Evolutionary conservation across 1,284 basidiomycete genomes (phyloP).

Genomic region (Ceratobasidium sp.): DNA sequence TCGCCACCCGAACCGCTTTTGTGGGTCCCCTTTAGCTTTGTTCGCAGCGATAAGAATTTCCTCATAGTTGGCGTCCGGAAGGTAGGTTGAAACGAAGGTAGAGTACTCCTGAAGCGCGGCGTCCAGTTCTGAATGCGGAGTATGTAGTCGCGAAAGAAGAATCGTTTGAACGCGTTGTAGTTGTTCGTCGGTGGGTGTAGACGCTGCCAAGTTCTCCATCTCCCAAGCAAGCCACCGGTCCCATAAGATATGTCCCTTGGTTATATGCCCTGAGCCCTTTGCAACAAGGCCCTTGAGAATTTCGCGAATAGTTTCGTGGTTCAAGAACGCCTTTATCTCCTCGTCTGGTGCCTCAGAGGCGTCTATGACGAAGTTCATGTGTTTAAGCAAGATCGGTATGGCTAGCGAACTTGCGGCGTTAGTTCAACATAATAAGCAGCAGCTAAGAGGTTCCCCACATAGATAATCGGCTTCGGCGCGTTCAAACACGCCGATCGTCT

Average conservation of each 20-base stretch:
- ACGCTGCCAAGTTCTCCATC: conserved; percentile 34
- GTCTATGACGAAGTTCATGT: conserved; percentile 76
- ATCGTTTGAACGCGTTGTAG: conserved; percentile 54
- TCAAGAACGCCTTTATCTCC: conserved; percentile 57
- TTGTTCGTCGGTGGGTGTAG: conserved; percentile 51
- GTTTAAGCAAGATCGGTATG: conserved; percentile 76
- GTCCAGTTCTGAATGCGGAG: conserved; percentile 66
- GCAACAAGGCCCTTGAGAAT: conserved; percentile 67
- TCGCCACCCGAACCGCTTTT: conserved; percentile 70
- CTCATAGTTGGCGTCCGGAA: conserved; percentile 81
- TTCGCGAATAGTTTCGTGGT: conserved; percentile 69
- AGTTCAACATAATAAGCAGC: not conserved
- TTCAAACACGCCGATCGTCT: conserved; percentile 73
- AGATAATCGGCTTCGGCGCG: conserved; percentile 84
- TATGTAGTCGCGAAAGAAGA: conserved; percentile 56
- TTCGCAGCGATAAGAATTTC: conserved; percentile 79
- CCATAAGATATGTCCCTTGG: conserved; percentile 61
- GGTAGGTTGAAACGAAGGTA: conserved; percentile 83
- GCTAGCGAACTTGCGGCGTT: conserved; percentile 63
- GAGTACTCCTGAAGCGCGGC: conserved; percentile 88
- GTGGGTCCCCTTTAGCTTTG: conserved; percentile 70
- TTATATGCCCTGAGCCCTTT: conserved; percentile 72
- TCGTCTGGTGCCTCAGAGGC: conserved; percentile 65
- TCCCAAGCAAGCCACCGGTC: conserved; percentile 44
- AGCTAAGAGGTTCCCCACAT: conserved; percentile 68